A percentile compares a stretch with the other conserved stretches of the same genome.
phyloP scores from a whole-genome alignment of 768 basidiomycete genomes.

The Boletus tomentosulus region DNA sequence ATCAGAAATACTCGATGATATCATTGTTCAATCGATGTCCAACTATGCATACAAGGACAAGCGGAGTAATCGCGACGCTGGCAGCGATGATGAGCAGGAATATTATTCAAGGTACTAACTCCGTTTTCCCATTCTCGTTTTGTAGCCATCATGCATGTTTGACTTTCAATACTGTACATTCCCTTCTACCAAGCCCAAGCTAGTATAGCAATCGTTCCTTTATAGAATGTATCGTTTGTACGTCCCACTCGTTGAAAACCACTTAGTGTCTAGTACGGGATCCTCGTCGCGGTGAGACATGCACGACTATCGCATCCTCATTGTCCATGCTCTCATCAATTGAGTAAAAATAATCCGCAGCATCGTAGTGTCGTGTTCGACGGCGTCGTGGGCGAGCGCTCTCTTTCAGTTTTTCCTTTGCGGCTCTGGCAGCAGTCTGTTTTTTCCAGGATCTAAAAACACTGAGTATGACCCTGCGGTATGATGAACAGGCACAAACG shows the following conservation, averaged over 20 bases:
- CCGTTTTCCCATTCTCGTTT: neutral
- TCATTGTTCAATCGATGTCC: conserved; percentile 51
- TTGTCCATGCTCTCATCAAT: conserved; percentile 5
- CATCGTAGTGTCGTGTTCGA: conserved; percentile 10
- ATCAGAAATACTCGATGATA: conserved; percentile 64
- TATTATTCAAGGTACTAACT: conserved; percentile 12
- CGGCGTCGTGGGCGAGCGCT: conserved; percentile 8
- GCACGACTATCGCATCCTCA: neutral
- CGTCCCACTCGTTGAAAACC: neutral
- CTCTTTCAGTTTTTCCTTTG: conserved; percentile 18
- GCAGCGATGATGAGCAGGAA: conserved; percentile 27
- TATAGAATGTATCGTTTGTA: neutral
- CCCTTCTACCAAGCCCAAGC: neutral
- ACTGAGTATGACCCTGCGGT: neutral
- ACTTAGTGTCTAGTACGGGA: conserved; percentile 15
- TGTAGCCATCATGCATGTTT: neutral
- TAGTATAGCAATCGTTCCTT: neutral
- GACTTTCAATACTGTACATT: neutral
- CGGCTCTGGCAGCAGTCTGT: conserved; percentile 8
- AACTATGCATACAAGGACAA: conserved; percentile 22
- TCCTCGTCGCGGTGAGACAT: conserved; percentile 11
- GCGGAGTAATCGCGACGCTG: conserved; percentile 14
- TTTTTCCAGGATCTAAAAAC: conserved; percentile 30
- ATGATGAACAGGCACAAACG: conserved; percentile 37
- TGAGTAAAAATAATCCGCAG: conserved; percentile 7